Percentiles rank a stretch among this genome's conserved stretches.
These are phyloP conservation scores for Blastomyces silverae DNA, from an alignment of 2,329 filamentous ascomycete species.

Conservation along the genomic window DNA sequence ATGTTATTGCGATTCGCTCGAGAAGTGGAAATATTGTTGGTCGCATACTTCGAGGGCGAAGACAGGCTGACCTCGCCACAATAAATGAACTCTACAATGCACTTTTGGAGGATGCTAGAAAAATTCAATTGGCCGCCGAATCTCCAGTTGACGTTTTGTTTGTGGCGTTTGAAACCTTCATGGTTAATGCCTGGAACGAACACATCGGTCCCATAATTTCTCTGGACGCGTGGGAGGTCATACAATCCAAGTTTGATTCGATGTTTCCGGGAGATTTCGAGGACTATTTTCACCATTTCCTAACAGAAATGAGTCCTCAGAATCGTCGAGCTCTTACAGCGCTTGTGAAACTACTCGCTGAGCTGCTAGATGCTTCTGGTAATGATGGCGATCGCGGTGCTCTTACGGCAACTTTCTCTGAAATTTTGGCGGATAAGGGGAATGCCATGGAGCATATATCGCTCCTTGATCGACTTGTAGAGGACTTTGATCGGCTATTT, in stretches of 20 bases:
- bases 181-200: conserved; percentile 79
- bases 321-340: conserved; percentile 71
- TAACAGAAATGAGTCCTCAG: conserved; percentile 51
- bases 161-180: conserved; percentile 87
- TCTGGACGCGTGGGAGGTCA: conserved; percentile 59
- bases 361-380: conserved; percentile 79
- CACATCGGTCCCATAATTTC: conserved; percentile 81
- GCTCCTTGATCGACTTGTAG: conserved; percentile 77
- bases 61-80: conserved; percentile 63
- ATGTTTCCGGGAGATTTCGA: conserved; percentile 46
- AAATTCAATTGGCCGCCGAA: conserved; percentile 67
- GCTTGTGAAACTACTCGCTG: conserved; percentile 76
- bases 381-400: conserved; percentile 88
- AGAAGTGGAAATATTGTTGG: conserved; percentile 83
- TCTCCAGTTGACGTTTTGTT: conserved; percentile 78
- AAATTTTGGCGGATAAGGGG: conserved; percentile 71
- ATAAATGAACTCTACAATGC: conserved; percentile 90
- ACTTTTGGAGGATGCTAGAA: conserved; percentile 74
- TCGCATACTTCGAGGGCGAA: conserved; percentile 63
- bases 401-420: conserved; percentile 79
- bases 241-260: conserved; percentile 53
- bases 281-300: conserved; percentile 49
- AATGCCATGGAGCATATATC: conserved; percentile 79
- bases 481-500: conserved; percentile 85
- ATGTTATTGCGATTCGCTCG: conserved; percentile 72